Conservation (phyloP, 257 asterid genomes). For the Solanum pimpinellifolium region DNA sequence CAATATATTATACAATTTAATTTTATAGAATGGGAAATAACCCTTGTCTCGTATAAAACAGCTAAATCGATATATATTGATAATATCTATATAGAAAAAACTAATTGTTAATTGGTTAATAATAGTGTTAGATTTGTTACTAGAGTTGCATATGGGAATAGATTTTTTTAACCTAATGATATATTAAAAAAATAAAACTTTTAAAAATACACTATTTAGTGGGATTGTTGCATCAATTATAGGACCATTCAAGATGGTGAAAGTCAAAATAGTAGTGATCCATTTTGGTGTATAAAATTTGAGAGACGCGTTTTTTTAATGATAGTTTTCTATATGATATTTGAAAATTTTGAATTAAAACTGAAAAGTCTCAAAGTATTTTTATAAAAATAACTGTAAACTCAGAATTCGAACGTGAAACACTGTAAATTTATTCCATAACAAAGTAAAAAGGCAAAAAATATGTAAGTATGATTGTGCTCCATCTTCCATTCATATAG, state of each 20-base stretch:
- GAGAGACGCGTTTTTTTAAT: background rate
- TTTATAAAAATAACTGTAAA: background rate
- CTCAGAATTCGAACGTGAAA: background rate
- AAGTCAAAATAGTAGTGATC: background rate
- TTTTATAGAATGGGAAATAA: too few relatives aligned
- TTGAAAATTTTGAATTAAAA: background rate
- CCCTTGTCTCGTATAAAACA: too few relatives aligned
- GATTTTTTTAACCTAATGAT: background rate
- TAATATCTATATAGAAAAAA: too few relatives aligned
- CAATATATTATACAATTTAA: too few relatives aligned
- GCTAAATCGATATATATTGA: too few relatives aligned
- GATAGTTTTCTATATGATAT: background rate
- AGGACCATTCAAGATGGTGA: background rate
- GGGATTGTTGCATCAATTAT: background rate
- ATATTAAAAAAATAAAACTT: too few relatives aligned
- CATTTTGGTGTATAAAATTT: background rate
- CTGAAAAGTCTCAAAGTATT: background rate
- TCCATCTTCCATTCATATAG: background rate
- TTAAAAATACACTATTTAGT: background rate
- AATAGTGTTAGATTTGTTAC: background rate
- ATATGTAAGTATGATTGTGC: background rate
- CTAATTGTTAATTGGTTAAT: too few relatives aligned
- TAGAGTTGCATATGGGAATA: background rate
- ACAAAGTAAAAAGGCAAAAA: background rate
- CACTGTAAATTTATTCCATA: background rate